Evolutionary conservation across 192 early-diverging fungal genomes (phyloP), one percentile per base, ranked within the genome.

Genomic region (Entrophospora sp.): DNA sequence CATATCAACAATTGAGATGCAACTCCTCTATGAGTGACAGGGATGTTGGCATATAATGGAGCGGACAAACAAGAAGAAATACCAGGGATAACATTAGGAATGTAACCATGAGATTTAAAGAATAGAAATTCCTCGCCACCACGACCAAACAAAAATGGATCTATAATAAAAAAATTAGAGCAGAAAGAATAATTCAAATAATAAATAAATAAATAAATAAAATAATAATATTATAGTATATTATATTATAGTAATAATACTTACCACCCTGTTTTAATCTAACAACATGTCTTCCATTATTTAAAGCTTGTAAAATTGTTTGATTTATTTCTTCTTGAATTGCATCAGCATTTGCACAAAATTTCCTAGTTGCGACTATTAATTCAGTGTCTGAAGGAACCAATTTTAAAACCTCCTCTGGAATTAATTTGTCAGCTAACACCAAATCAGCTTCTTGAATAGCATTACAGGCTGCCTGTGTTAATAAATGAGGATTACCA

Each of bases 111-210:
- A 9, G 76, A 67, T 28, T 81, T 75, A 72, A 91, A 89, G 58
- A 84, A 89, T n/a, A 88, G 52, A 14, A 89, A 73, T 67, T 97
- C 95, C 72, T 97, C 95, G 24, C 86, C 93, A 37, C 93, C 95
- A 46, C 95, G 86, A 25, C 93, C 95, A 75, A 93, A 95, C 25
- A 97, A 81, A 74, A 89, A 95, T 48, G 91, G 91, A 70, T 97
- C 92, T 81, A 70, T 24, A 16, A 43, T 7, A 4, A 37, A 24
- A 20, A 31, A 36, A n/a, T n/a, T n/a, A n/a, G n/a, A n/a, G n/a
- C n/a, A n/a, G n/a, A n/a, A n/a, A n/a, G n/a, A 13, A 56, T 18
- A 53, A 53, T 53, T 28, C 10, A 12, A 27, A 53, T 31, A 5
- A 27, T 53, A 32, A 16, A 27, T 9, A 37, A 44, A 13, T 22